phyloP scores from a whole-genome alignment of 2,329 filamentous ascomycete species.

The Aureobasidium sp. region DNA sequence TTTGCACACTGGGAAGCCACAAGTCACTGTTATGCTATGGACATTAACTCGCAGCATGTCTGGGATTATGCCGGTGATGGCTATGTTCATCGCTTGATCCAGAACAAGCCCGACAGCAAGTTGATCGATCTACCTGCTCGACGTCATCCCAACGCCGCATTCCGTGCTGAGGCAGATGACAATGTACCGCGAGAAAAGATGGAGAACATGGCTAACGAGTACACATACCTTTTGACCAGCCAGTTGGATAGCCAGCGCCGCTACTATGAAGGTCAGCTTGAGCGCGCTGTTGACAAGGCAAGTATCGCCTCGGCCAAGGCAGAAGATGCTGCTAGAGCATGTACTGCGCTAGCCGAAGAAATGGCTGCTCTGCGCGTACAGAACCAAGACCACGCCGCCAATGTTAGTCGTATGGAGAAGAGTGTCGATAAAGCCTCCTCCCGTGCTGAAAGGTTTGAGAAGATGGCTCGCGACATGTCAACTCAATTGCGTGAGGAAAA shows the following conservation, averaged over 20 bases:
- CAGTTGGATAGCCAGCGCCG: conserved; percentile 88
- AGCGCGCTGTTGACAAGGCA: conserved; percentile 84
- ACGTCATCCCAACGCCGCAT: conserved; percentile 32
- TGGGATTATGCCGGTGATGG: conserved; percentile 97
- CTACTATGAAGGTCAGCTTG: conserved; percentile 91
- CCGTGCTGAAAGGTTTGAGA: conserved; percentile 64
- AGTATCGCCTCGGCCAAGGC: conserved; percentile 63
- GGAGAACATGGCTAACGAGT: conserved; percentile 81
- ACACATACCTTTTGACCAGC: conserved; percentile 85
- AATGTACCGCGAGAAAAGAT: conserved; percentile 65
- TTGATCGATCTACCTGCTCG: conserved; percentile 74
- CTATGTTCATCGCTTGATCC: conserved; percentile 92
- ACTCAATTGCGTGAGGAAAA: conserved; percentile 82
- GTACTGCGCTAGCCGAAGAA: conserved; percentile 44
- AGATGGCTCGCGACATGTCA: conserved; percentile 67
- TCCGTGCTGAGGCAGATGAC: conserved; percentile 46
- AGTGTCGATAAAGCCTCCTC: conserved; percentile 62
- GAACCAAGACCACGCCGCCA: conserved; percentile 46
- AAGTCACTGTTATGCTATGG: conserved; percentile 84
- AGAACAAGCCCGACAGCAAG: conserved; percentile 88
- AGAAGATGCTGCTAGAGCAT: conserved; percentile 51
- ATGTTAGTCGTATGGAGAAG: conserved; percentile 62
- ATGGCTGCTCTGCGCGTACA: conserved; percentile 49
- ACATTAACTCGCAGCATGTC: conserved; percentile 87
- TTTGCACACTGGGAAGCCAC: conserved; percentile 91